These are phyloP conservation scores for Tolypocladium album DNA, from an alignment of 2,329 filamentous ascomycete genomes.

Conservation along the genomic window DNA sequence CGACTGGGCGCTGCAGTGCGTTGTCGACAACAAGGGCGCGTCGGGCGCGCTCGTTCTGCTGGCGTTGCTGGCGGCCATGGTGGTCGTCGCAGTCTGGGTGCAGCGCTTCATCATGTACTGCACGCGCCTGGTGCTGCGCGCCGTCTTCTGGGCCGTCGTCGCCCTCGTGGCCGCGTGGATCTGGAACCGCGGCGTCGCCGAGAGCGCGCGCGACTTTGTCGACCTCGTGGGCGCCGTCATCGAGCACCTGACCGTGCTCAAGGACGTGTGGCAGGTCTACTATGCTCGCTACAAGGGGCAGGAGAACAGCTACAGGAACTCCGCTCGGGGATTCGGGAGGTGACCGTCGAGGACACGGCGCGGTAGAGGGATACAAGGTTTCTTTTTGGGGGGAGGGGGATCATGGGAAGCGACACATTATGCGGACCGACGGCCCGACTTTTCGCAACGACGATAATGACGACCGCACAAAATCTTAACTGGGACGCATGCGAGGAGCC, in stretches of 20 bases:
- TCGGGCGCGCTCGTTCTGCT: conserved; percentile 21
- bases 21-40: conserved; percentile 23
- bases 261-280: conserved; percentile 45
- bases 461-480: neutral
- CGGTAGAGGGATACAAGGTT: neutral
- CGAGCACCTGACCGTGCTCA: conserved; percentile 36
- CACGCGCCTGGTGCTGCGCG: conserved; percentile 52
- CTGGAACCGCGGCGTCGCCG: conserved; percentile 55
- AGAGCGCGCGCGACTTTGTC: conserved; percentile 48
- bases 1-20: conserved; percentile 23
- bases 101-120: conserved; percentile 67
- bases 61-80: conserved; percentile 33
- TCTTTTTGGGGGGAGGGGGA: no score
- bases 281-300: conserved; percentile 46
- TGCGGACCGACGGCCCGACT: neutral
- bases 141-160: conserved; percentile 55
- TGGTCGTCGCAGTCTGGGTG: conserved; percentile 61
- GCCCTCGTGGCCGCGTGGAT: conserved; percentile 42
- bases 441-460: neutral
- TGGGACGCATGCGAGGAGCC: neutral
- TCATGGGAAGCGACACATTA: neutral
- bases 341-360: neutral
- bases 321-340: neutral
- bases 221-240: conserved; percentile 30
- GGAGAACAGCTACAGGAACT: conserved; percentile 11